Percentiles rank a stretch among this genome's conserved stretches.
Evolutionary conservation across 2,329 filamentous ascomycete genomes (phyloP).

Genomic region (Trichoderma simmonsii): DNA sequence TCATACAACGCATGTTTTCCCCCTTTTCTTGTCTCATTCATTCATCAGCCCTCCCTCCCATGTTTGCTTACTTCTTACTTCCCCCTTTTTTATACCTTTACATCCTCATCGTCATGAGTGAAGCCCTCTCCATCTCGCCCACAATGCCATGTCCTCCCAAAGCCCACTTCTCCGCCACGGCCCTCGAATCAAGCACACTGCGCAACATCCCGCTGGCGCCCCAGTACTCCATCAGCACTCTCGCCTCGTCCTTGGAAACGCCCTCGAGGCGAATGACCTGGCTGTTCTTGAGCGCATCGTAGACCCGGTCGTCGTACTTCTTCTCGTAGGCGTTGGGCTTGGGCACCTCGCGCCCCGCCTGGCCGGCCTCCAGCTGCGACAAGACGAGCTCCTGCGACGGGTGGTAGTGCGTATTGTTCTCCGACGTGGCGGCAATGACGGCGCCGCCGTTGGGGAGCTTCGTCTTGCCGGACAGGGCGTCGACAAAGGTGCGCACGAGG

Average conservation of each 20-base stretch:
- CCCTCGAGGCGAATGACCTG: slow-evolving; percentile 60
- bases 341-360: slow-evolving; percentile 38
- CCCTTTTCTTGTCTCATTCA: neutral
- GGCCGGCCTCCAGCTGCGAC: slow-evolving; percentile 49
- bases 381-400: slow-evolving; percentile 68
- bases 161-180: slow-evolving; percentile 79
- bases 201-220: slow-evolving; percentile 79
- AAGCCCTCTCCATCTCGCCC: slow-evolving; percentile 76
- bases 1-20: slow-evolving; percentile 13
- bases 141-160: slow-evolving; percentile 77
- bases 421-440: slow-evolving; percentile 70
- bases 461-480: slow-evolving; percentile 62
- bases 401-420: slow-evolving; percentile 64
- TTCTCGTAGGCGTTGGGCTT: slow-evolving; percentile 51
- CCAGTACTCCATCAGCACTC: slow-evolving; percentile 88
- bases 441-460: slow-evolving; percentile 70
- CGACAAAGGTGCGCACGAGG: slow-evolving; percentile 71
- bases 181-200: slow-evolving; percentile 63
- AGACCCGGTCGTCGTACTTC: slow-evolving; percentile 56
- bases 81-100: slow-evolving; percentile 24
- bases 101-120: slow-evolving; percentile 48
- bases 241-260: slow-evolving; percentile 70
- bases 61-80: neutral
- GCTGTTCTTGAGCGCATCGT: slow-evolving; percentile 49
- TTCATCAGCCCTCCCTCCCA: neutral